Percentiles rank a stretch among this genome's conserved stretches.
Evolutionary conservation across 2,329 filamentous ascomycete genomes (phyloP).

Genomic region (Botrytis squamosa): DNA sequence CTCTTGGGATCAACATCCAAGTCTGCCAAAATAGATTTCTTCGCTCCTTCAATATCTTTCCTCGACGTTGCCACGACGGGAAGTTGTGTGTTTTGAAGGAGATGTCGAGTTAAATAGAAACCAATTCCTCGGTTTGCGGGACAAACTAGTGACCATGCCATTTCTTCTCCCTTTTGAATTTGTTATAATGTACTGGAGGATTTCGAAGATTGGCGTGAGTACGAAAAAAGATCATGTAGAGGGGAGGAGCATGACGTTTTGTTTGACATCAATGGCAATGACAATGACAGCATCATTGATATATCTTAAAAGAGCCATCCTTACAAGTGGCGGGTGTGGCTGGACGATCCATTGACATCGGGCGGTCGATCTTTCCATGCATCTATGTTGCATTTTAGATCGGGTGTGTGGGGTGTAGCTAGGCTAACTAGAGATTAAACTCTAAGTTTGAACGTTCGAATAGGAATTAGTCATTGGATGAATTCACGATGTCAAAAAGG

Average conservation of each 20-base stretch:
- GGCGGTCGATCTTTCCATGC: neutral
- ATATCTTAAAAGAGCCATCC: neutral
- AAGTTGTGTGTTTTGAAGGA: conserved; percentile 55
- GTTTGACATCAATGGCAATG: conserved; percentile 10
- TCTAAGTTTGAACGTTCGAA: neutral
- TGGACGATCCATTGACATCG: conserved; percentile 10
- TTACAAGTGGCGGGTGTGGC: conserved; percentile 20
- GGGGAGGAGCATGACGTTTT: neutral
- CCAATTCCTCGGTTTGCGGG: conserved; percentile 65
- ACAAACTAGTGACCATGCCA: conserved; percentile 46
- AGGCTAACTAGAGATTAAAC: neutral
- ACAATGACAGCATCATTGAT: conserved; percentile 21
- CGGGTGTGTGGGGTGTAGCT: conserved; percentile 4
- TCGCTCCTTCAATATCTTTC: conserved; percentile 50
- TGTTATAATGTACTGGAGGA: neutral
- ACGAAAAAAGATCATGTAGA: neutral
- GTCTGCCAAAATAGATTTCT: conserved; percentile 50
- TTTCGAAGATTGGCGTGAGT: neutral
- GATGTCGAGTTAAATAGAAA: conserved; percentile 56
- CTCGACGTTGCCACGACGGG: conserved; percentile 62
- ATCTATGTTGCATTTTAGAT: neutral
- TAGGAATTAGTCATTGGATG: neutral
- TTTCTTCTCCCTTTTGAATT: conserved; percentile 14
- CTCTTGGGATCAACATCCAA: conserved; percentile 46
- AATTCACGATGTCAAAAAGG: neutral